Evolutionary conservation across 148 eudicot species (phyloP).

Genomic region (Rhododendron vialii): DNA sequence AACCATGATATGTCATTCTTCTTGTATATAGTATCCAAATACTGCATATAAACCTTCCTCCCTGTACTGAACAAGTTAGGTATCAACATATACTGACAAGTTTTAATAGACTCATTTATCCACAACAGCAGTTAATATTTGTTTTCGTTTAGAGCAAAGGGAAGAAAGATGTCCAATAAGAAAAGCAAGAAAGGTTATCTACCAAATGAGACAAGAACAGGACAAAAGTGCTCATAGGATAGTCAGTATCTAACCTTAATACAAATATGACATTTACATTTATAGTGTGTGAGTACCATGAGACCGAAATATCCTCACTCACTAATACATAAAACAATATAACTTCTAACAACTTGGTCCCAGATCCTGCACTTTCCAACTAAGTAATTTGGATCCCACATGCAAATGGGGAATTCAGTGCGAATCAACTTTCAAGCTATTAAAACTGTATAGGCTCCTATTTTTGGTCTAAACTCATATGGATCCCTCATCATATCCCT

Average conservation of each 20-base stretch:
- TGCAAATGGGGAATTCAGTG: background rate
- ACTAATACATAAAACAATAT: background rate
- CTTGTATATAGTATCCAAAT: constrained; percentile 75
- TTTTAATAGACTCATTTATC: background rate
- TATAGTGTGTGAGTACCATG: background rate
- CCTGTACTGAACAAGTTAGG: constrained; percentile 45
- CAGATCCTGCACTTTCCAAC: background rate
- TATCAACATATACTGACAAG: constrained; percentile 3
- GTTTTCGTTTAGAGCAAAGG: background rate
- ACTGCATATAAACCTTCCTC: constrained; percentile 74
- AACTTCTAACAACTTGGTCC: background rate
- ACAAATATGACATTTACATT: background rate
- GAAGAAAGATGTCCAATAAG: background rate
- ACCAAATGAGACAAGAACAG: background rate
- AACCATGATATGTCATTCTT: constrained; percentile 90
- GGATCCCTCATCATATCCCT: background rate
- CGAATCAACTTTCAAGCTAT: background rate
- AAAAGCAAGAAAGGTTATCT: background rate
- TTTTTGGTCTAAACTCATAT: background rate
- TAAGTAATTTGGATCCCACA: background rate
- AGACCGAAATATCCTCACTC: background rate
- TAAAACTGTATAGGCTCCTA: background rate
- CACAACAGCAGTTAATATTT: background rate
- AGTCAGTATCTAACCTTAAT: background rate
- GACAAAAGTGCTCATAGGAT: background rate